Base-by-base conservation (phyloP, 768 basidiomycete species). In the Calvatia gigantea region DNA sequence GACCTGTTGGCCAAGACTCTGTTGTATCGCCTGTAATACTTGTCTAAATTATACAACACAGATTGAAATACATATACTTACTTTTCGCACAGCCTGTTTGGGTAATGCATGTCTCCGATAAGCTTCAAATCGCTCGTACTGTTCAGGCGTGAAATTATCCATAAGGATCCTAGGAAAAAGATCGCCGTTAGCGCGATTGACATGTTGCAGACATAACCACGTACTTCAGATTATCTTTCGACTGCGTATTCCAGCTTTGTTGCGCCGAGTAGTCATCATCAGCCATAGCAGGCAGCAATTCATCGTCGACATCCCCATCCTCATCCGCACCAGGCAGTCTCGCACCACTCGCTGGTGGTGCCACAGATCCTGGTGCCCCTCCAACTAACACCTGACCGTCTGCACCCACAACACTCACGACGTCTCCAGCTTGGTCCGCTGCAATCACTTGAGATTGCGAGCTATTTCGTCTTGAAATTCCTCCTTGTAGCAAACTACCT, bases 241-340 rank as follows among this genome's bases (percentile, higher is more conserved):
- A 89, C 73, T 92, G 89, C 59, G 87, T 91, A 70, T 91, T 86
- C 83, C 85, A 91, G 3, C 85, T 86, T 52, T 86, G 66, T 62
- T 91, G 91, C 1, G 89, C 87, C 9, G 89, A 90, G 67, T 91
- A 92, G 60, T 92, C 91, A 58, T 92, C 91, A 58, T 93, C 91
- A 1, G 89, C 90, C 90, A 92, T 91, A 6, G 87, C 88, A 41
- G 89, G 88, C 31, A 91, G 66, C 39, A 89, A 66, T 60, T 92
- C 89, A 56, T 92, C 90, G 47, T 91, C 89, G 8, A 80, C 88
- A 55, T 86, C 90, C 0, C 71, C 88, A n/a, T 87, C 81, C 25
- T 81, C 81, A 23, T 81, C 79, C 6, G 45, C 45, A 9, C 46
- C 61, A 32, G 58, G 53, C 3, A 54, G 61, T 29, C 62, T 56